Evolutionary conservation across 305 asterid species (phyloP).

Genomic region (Fraxinus dipetala): DNA sequence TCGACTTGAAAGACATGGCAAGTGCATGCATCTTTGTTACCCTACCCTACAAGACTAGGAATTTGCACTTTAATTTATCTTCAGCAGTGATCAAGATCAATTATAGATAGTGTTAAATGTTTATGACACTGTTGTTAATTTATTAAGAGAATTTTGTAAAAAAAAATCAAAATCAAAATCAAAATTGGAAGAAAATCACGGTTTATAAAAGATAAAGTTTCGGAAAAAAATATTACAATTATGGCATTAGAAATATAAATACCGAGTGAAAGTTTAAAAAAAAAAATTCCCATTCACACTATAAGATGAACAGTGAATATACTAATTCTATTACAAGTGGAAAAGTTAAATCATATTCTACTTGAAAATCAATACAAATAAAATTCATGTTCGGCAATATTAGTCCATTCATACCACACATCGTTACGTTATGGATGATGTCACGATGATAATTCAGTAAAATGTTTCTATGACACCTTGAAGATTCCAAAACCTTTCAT

Average conservation of each 20-base stretch:
- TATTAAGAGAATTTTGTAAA: neutral
- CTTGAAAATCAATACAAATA: neutral
- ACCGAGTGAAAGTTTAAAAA: neutral
- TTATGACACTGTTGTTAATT: neutral
- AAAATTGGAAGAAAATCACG: neutral
- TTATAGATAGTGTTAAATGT: neutral
- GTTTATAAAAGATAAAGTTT: neutral
- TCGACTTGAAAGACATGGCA: neutral
- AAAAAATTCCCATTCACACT: neutral
- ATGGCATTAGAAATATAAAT: neutral
- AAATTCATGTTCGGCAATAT: neutral
- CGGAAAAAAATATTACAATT: neutral
- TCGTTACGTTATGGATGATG: neutral
- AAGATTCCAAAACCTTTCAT: constrained; percentile 22
- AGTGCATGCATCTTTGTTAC: neutral
- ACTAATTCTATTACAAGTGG: neutral
- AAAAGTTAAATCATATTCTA: neutral
- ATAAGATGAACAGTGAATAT: neutral
- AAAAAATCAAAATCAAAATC: too few species aligned
- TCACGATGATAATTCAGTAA: neutral
- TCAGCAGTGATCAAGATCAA: neutral
- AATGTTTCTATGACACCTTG: neutral
- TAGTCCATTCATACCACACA: neutral
- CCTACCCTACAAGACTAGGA: neutral
- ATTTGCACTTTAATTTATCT: neutral